Evolutionary conservation across 306 rosid species (phyloP), one percentile per base, ranked within the genome.

Genomic region (Sesbania bispinosa): DNA sequence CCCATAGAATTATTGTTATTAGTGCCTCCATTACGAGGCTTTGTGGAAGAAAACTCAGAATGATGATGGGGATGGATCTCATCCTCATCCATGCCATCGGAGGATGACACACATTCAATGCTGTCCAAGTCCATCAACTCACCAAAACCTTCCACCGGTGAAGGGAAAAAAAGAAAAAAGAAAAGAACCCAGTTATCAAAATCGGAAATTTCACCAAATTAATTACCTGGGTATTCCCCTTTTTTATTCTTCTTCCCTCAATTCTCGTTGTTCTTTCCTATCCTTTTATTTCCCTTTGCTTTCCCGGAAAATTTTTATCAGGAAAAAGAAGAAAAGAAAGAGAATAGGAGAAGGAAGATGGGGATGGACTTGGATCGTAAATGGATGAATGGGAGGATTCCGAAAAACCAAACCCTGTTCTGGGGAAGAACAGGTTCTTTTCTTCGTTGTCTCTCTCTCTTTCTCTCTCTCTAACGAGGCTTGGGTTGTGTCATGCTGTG

Each of bases 51-150:
- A 75, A 85, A 90, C 32, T 90, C 96, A 2, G 96, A 79, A 73
- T 85, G 92, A 62, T 85, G 92, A 54, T 86, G 90, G 15, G 86
- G 75, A 41, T 83, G 98, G 96, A 92, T 90, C 96, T 92, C 98
- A 82, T 92, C 98, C 55, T 90, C 98, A 43, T 90, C 96, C 64
- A 90, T 73, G 63, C 87, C 87, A 75, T 92, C 98, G 10, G 86
- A 87, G 62, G 88, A 86, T 21, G 98, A 85, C 10, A 92, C 91
- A 69, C 98, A 92, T 81, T 89, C 98, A 60, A 89, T 87, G 83
- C 92, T 92, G 7, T 90, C 93, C 84, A 88, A 77, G 79, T 92
- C 96, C 98, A 92, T 87, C 65, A 50, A 73, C 77, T 18, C 66
- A 81, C 65, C 67, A 48, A 73, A 67, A 50, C 54, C 16, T 60